These are phyloP conservation scores for Fusarium avenaceum DNA, from an alignment of 2,329 filamentous ascomycete genomes.

Conservation along the genomic window DNA sequence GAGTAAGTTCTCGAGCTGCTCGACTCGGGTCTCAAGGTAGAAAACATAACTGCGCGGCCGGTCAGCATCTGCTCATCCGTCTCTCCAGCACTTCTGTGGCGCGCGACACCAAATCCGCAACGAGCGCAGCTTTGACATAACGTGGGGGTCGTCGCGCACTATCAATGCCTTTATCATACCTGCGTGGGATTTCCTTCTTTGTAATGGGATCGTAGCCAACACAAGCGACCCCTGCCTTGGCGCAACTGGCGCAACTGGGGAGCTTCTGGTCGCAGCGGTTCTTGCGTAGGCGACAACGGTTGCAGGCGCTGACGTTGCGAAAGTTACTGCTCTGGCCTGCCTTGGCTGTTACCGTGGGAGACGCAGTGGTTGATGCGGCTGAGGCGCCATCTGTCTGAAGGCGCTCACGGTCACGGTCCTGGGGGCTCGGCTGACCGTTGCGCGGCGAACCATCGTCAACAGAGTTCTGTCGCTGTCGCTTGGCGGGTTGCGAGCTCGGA, in stretches of 20 bases:
- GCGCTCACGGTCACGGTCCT: constrained; percentile 44
- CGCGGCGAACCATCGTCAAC: constrained; percentile 62
- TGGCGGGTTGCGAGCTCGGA: constrained; percentile 65
- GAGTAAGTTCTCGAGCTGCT: constrained; percentile 84
- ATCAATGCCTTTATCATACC: constrained; percentile 68
- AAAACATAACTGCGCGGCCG: constrained; percentile 80
- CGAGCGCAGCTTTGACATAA: background rate
- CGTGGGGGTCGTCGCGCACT: constrained; percentile 21
- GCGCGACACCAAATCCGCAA: constrained; percentile 1
- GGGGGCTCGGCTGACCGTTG: constrained; percentile 49
- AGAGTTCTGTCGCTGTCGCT: constrained; percentile 69
- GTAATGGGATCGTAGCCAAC: constrained; percentile 97
- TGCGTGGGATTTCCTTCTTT: constrained; percentile 93
- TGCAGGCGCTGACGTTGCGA: constrained; percentile 93
- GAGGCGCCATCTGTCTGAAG: constrained; percentile 51
- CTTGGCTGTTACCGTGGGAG: constrained; percentile 54
- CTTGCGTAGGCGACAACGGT: constrained; percentile 90
- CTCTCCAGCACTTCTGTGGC: background rate
- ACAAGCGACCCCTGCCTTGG: constrained; percentile 91
- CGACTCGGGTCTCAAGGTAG: constrained; percentile 89
- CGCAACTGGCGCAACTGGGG: constrained; percentile 90
- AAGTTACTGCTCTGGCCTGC: constrained; percentile 75
- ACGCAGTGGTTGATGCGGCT: constrained; percentile 49
- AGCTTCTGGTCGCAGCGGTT: constrained; percentile 95
- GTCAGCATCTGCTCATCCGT: constrained; percentile 39